Conservation (phyloP, 2,329 filamentous ascomycete genomes). For the Diaporthe aspalathi region DNA sequence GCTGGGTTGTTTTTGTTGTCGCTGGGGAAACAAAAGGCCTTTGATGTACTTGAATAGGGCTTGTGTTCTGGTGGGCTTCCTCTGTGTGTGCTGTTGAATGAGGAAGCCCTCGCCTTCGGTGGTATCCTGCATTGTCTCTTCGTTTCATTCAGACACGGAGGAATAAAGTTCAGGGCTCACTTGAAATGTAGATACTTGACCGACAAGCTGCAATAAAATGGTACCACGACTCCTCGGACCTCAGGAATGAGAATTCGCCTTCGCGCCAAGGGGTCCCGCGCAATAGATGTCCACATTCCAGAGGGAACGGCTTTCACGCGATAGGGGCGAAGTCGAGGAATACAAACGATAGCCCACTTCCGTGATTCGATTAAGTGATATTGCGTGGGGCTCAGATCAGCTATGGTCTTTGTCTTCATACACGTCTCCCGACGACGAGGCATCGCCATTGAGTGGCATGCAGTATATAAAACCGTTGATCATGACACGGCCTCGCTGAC, state of each 20-base stretch:
- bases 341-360: neutral
- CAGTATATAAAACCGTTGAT: neutral
- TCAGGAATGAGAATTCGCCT: conserved; percentile 25
- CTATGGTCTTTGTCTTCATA: conserved; percentile 13
- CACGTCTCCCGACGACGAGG: conserved; percentile 6
- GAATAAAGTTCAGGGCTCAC: neutral
- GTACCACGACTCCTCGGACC: neutral
- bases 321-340: neutral
- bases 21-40: neutral
- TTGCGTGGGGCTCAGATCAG: neutral
- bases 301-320: neutral
- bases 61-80: neutral
- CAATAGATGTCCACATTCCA: conserved; percentile 27
- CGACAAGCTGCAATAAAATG: neutral
- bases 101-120: conserved; percentile 35
- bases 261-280: neutral
- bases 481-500: neutral
- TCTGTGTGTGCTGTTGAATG: neutral
- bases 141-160: neutral
- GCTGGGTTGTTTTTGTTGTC: neutral
- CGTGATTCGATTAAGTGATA: neutral
- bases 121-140: conserved; percentile 25
- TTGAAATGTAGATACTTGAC: neutral
- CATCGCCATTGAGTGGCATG: conserved; percentile 5
- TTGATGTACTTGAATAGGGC: neutral